A percentile compares a stretch with the other conserved stretches of the same genome.
phyloP scores from a whole-genome alignment of 2,329 filamentous ascomycete species.

The Colletotrichum nymphaeae region DNA sequence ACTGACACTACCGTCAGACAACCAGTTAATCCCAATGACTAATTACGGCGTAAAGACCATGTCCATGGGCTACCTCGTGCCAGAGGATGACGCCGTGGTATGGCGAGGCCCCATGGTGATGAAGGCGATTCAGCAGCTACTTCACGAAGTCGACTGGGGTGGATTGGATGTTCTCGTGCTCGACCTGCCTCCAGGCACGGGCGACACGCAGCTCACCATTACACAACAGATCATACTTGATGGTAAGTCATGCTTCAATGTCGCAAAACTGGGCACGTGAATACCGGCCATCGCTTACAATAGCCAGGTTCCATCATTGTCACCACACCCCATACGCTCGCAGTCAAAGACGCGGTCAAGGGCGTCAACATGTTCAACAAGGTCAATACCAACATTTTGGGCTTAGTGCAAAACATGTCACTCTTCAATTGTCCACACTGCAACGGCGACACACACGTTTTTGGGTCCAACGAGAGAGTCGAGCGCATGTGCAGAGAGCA shows the following conservation, averaged over 20 bases:
- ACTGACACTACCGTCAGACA: slow-evolving; percentile 60
- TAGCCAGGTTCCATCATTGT: slow-evolving; percentile 81
- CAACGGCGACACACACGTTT: slow-evolving; percentile 78
- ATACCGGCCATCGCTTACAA: background rate
- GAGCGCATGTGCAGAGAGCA: slow-evolving; percentile 76
- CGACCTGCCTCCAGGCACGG: slow-evolving; percentile 93
- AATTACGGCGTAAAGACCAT: slow-evolving; percentile 98
- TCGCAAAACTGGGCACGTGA: background rate
- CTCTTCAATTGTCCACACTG: slow-evolving; percentile 86
- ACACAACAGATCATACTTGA: slow-evolving; percentile 93
- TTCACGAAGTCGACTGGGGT: slow-evolving; percentile 96
- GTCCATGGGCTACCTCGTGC: slow-evolving; percentile 96
- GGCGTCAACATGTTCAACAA: slow-evolving; percentile 94
- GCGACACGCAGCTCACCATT: slow-evolving; percentile 96
- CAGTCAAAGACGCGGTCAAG: slow-evolving; percentile 90
- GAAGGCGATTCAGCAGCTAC: slow-evolving; percentile 93
- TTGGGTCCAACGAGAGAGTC: slow-evolving; percentile 76
- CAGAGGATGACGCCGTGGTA: slow-evolving; percentile 83
- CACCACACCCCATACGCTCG: slow-evolving; percentile 93
- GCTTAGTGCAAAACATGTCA: slow-evolving; percentile 93
- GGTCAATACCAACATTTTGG: slow-evolving; percentile 82
- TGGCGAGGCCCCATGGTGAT: slow-evolving; percentile 98
- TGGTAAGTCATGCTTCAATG: slow-evolving; percentile 59
- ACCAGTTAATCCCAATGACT: slow-evolving; percentile 85
- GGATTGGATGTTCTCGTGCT: slow-evolving; percentile 88